These are phyloP conservation scores for Tricholoma furcatifolium DNA, from an alignment of 768 basidiomycete species.

Conservation along the genomic window DNA sequence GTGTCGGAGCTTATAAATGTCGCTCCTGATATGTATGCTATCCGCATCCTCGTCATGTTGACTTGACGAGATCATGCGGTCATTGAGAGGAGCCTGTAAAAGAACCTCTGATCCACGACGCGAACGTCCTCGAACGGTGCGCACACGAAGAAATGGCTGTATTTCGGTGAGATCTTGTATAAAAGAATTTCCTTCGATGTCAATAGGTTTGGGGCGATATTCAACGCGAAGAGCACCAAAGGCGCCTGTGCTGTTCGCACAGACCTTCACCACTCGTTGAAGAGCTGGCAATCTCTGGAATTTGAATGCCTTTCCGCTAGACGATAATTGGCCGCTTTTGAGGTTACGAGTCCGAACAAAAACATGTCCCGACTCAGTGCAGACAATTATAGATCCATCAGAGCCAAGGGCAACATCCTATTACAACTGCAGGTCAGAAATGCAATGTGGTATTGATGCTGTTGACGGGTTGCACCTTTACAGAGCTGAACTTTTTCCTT, in stretches of 20 bases:
- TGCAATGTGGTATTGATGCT: neutral
- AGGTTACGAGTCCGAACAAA: conserved; percentile 72
- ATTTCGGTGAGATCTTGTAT: conserved; percentile 64
- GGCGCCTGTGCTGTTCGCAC: conserved; percentile 83
- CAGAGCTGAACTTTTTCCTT: conserved; percentile 82
- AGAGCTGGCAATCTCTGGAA: conserved; percentile 79
- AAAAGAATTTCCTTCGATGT: conserved; percentile 52
- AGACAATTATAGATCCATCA: conserved; percentile 87
- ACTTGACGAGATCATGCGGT: neutral
- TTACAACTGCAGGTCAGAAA: conserved; percentile 3
- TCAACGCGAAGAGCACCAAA: conserved; percentile 85
- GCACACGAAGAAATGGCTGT: conserved; percentile 55
- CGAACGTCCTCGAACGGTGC: conserved; percentile 5
- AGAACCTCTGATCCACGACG: neutral
- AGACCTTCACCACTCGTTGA: conserved; percentile 84
- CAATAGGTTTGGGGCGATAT: conserved; percentile 56
- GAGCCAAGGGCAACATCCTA: conserved; percentile 88
- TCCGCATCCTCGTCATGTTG: conserved; percentile 31
- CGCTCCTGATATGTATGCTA: conserved; percentile 34
- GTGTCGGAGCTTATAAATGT: conserved; percentile 31
- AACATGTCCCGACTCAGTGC: conserved; percentile 93
- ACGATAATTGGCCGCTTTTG: conserved; percentile 25
- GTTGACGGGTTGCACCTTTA: conserved; percentile 47
- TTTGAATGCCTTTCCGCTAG: conserved; percentile 55
- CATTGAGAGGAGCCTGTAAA: neutral